Conservation (phyloP, 371 early-diverging fungal species). For the Entomophthora muscae region DNA sequence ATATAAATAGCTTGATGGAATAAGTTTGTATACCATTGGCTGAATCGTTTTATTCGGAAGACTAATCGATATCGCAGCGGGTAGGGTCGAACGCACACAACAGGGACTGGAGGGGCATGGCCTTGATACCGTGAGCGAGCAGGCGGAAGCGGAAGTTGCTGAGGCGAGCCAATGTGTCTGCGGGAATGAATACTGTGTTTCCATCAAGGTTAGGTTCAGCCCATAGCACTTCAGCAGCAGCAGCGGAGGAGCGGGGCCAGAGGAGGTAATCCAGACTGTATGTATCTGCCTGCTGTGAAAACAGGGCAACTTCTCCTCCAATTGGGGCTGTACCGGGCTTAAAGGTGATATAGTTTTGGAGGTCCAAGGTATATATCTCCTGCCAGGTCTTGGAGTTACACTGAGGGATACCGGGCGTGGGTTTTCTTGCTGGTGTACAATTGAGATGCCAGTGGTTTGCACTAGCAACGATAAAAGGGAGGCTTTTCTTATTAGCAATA, state of each 20-base stretch:
- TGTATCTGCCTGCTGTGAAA: conserved; percentile 52
- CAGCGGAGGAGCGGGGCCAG: conserved; percentile 53
- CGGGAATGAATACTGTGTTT: conserved; percentile 30
- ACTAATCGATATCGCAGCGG: conserved; percentile 33
- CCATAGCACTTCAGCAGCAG: conserved; percentile 56
- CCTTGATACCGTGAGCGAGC: conserved; percentile 39
- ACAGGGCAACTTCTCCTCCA: conserved; percentile 40
- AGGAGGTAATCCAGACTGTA: conserved; percentile 34
- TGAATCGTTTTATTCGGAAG: too few species aligned
- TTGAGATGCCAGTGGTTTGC: conserved; percentile 45
- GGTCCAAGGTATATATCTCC: conserved; percentile 50
- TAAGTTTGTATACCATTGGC: too few species aligned
- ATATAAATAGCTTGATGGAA: too few species aligned
- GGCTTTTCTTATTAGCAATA: conserved; percentile 25
- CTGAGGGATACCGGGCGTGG: conserved; percentile 40
- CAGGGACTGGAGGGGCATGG: conserved; percentile 45
- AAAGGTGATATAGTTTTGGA: conserved; percentile 16
- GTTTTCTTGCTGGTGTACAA: conserved; percentile 24
- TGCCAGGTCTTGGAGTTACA: conserved; percentile 65
- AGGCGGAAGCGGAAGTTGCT: conserved; percentile 57
- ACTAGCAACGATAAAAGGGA: conserved; percentile 29
- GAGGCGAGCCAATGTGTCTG: conserved; percentile 41
- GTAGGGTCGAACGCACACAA: conserved; percentile 51
- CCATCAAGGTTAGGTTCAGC: conserved; percentile 35
- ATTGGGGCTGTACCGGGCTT: conserved; percentile 18